These are phyloP conservation scores for Sporothrix inflata DNA, from an alignment of 2,329 filamentous ascomycete species.

Conservation along the genomic window DNA sequence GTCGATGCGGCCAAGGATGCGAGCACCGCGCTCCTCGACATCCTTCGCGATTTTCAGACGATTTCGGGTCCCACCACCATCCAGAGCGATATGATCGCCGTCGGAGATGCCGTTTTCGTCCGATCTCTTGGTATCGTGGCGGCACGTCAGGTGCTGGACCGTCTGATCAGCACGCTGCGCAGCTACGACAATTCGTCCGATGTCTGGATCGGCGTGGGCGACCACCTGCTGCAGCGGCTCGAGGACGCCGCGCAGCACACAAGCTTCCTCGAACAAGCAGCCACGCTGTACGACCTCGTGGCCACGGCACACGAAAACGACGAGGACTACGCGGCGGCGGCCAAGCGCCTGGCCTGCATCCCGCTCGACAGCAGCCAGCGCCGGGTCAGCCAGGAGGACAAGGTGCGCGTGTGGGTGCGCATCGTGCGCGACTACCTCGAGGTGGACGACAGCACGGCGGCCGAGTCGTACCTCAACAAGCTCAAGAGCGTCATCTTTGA, in stretches of 20 bases:
- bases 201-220: conserved; percentile 75
- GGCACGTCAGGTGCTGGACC: conserved; percentile 38
- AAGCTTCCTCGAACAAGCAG: conserved; percentile 84
- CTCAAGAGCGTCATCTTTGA: conserved; percentile 89
- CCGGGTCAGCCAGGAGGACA: conserved; percentile 78
- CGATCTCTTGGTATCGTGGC: conserved; percentile 38
- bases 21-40: conserved; percentile 33
- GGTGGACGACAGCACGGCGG: conserved; percentile 84
- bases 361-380: conserved; percentile 88
- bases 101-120: conserved; percentile 36
- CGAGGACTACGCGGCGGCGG: conserved; percentile 80
- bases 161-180: conserved; percentile 55
- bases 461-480: conserved; percentile 88
- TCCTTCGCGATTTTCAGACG: conserved; percentile 36
- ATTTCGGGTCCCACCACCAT: conserved; percentile 33
- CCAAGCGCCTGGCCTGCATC: conserved; percentile 77
- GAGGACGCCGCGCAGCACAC: conserved; percentile 54
- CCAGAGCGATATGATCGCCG: conserved; percentile 36
- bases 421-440: conserved; percentile 95
- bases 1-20: conserved; percentile 28
- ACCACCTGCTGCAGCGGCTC: conserved; percentile 71
- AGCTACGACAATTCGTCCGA: conserved; percentile 56
- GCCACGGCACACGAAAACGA: conserved; percentile 81
- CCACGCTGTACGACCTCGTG: conserved; percentile 75
- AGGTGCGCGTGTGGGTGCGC: conserved; percentile 85